Evolutionary conservation across 495 filamentous ascomycete genomes (phyloP).

Genomic region (Penicillium silybi): DNA sequence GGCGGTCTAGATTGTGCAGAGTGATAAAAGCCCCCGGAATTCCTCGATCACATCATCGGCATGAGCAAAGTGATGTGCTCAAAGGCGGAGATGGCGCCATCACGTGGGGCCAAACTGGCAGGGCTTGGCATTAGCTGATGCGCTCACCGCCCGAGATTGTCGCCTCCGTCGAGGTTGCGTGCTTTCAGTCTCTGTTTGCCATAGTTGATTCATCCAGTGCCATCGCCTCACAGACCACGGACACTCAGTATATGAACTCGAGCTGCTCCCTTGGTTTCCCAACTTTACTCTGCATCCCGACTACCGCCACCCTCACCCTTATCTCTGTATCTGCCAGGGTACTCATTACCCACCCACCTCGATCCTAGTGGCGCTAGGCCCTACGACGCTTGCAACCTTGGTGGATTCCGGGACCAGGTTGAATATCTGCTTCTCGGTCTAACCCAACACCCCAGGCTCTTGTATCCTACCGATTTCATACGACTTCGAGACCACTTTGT

Average conservation of each 20-base stretch:
- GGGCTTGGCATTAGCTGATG: constrained; percentile 11
- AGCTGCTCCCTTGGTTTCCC: neutral
- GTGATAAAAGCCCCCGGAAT: neutral
- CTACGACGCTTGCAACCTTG: constrained; percentile 2
- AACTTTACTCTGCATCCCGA: neutral
- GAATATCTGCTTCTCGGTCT: neutral
- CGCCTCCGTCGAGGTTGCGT: constrained; percentile 9
- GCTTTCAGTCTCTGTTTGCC: constrained; percentile 12
- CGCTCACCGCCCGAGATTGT: constrained; percentile 7
- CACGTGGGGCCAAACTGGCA: constrained; percentile 15
- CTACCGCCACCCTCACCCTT: neutral
- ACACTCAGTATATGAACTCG: constrained; percentile 1
- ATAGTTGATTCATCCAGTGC: neutral
- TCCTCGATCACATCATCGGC: neutral
- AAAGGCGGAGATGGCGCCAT: constrained; percentile 23
- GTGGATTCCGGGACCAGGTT: neutral
- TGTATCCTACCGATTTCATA: neutral
- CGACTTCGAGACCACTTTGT: neutral
- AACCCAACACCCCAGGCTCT: neutral
- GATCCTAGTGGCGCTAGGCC: neutral
- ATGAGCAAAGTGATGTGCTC: constrained; percentile 11
- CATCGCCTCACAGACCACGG: constrained; percentile 1
- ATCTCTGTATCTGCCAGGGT: constrained; percentile 12
- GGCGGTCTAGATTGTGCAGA: neutral
- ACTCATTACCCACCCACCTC: constrained; percentile 5